Evolutionary conservation across 2,329 filamentous ascomycete genomes (phyloP).

Genomic region (Dactylellina drechsleri): DNA sequence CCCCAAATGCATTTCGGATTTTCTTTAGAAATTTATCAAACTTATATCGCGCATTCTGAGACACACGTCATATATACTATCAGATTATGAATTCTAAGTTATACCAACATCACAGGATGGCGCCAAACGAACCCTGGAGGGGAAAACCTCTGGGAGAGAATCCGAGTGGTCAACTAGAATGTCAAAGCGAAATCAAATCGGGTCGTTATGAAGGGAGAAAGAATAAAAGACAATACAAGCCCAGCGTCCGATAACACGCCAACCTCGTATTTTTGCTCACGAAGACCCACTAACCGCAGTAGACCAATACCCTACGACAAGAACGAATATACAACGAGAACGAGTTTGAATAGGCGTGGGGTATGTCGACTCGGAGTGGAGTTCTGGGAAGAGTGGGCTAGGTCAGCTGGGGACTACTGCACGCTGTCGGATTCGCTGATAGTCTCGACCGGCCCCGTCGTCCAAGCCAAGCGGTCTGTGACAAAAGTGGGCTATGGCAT

Average conservation of each 20-base stretch:
- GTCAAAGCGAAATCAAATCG: slow-evolving; percentile 27
- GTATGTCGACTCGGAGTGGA: slow-evolving; percentile 20
- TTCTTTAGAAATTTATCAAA: slow-evolving; percentile 19
- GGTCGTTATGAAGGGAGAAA: background rate
- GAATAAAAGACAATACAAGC: background rate
- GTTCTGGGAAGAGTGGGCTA: background rate
- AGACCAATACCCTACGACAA: background rate
- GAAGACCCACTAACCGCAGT: slow-evolving; percentile 28
- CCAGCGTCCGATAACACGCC: slow-evolving; percentile 6
- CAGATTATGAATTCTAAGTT: slow-evolving; percentile 9
- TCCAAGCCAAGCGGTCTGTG: background rate
- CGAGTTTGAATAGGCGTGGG: slow-evolving; percentile 23
- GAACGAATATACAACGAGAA: slow-evolving; percentile 7
- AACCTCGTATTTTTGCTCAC: slow-evolving; percentile 39
- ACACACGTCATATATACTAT: slow-evolving; percentile 52
- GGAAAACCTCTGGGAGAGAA: slow-evolving; percentile 16
- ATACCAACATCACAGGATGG: slow-evolving; percentile 15
- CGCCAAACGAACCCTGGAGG: slow-evolving; percentile 16
- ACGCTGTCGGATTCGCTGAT: background rate
- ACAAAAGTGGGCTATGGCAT: slow-evolving; percentile 7
- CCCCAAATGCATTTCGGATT: background rate
- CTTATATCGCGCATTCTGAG: slow-evolving; percentile 55
- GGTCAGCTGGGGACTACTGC: slow-evolving; percentile 15
- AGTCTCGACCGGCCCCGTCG: background rate
- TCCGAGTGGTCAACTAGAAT: slow-evolving; percentile 39